These are phyloP conservation scores for Onygenales sp. DNA, from an alignment of 2,329 filamentous ascomycete genomes.

Conservation along the genomic window DNA sequence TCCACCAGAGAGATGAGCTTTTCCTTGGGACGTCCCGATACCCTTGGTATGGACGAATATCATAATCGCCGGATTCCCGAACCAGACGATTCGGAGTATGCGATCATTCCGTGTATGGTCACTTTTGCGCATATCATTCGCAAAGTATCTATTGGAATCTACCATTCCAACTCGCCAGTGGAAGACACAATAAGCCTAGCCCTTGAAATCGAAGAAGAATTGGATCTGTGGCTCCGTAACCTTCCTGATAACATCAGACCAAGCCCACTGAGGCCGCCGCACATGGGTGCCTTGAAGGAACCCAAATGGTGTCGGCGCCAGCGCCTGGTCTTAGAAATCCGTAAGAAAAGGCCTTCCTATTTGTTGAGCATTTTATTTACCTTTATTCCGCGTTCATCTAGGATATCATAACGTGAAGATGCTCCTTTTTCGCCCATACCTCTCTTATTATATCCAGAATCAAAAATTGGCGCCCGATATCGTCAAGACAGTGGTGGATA, in stretches of 20 bases:
- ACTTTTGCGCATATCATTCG: conserved; percentile 32
- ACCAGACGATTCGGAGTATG: conserved; percentile 26
- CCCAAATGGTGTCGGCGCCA: conserved; percentile 31
- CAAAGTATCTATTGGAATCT: conserved; percentile 31
- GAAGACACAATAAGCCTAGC: conserved; percentile 27
- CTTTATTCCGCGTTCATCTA: conserved; percentile 4
- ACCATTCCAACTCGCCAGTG: conserved; percentile 25
- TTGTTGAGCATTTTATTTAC: not conserved
- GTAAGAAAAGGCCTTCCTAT: conserved; percentile 16
- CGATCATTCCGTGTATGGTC: conserved; percentile 34
- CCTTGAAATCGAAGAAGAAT: conserved; percentile 26
- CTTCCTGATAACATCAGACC: conserved; percentile 25
- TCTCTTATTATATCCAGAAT: conserved; percentile 22
- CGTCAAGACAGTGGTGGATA: conserved; percentile 23
- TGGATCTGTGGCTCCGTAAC: conserved; percentile 27
- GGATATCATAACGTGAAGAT: conserved; percentile 34
- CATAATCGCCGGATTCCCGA: conserved; percentile 36
- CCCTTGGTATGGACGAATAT: conserved; percentile 40
- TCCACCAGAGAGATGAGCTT: conserved; percentile 37
- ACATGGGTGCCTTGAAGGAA: conserved; percentile 22
- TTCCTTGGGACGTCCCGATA: conserved; percentile 40
- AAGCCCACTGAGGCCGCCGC: conserved; percentile 16
- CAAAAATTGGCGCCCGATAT: conserved; percentile 18
- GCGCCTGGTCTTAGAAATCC: conserved; percentile 29
- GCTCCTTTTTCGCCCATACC: conserved; percentile 28